Conservation (phyloP, 2,329 filamentous ascomycete genomes). For the Talaromyces sp. region DNA sequence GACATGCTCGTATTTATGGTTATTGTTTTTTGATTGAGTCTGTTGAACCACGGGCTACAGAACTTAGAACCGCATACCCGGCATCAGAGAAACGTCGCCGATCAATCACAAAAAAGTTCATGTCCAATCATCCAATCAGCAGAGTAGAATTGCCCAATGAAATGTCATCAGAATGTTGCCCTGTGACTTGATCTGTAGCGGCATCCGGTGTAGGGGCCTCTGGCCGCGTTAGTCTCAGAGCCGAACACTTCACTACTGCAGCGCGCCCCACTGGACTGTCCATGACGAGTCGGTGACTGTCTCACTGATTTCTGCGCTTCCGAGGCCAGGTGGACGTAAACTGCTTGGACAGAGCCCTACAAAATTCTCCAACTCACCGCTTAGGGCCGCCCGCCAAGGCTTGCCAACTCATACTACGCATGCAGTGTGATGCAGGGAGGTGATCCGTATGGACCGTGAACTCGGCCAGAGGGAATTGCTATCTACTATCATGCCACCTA, state of each 20-base stretch:
- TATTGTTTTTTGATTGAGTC: neutral
- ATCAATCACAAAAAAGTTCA: neutral
- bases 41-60: neutral
- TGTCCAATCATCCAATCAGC: slow-evolving; percentile 1
- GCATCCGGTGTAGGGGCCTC: neutral
- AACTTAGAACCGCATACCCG: neutral
- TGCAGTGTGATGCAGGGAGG: neutral
- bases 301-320: neutral
- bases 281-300: neutral
- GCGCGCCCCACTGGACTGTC: neutral
- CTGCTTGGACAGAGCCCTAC: neutral
- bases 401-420: slow-evolving; percentile 9
- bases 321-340: neutral
- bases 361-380: neutral
- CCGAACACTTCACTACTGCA: neutral
- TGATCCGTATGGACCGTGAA: neutral
- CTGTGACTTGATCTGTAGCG: neutral
- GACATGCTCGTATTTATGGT: slow-evolving; percentile 1
- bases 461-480: neutral
- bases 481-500: neutral
- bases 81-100: neutral
- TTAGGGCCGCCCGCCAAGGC: slow-evolving; percentile 2
- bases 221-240: neutral
- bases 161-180: neutral
- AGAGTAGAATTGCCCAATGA: neutral